These are phyloP conservation scores for Penicillium waksmanii DNA, from an alignment of 495 filamentous ascomycete species.

Conservation along the genomic window DNA sequence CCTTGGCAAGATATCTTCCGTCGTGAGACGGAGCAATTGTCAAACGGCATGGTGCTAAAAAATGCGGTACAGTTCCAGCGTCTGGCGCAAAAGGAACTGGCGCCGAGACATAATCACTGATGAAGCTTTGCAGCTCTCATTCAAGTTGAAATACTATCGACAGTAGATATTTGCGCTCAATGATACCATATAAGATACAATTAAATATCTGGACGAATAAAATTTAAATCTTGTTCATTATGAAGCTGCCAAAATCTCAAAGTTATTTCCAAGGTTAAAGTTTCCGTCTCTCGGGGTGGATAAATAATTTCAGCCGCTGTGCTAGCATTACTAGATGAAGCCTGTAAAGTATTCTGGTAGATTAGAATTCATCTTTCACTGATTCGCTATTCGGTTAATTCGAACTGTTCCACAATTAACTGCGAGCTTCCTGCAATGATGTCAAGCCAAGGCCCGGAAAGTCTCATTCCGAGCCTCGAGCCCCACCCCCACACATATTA, in stretches of 20 bases:
- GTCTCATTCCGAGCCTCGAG: background rate
- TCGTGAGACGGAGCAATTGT: constrained; percentile 53
- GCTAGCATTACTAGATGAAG: too few species aligned
- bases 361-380: background rate
- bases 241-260: too few species aligned
- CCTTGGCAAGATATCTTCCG: constrained; percentile 59
- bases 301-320: too few species aligned
- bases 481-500: constrained; percentile 3
- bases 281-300: too few species aligned
- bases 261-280: too few species aligned
- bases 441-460: background rate
- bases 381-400: background rate
- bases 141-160: background rate
- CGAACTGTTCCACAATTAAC: background rate
- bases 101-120: constrained; percentile 57
- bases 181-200: background rate
- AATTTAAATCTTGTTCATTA: too few species aligned
- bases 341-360: background rate
- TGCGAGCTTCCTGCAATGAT: background rate
- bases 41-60: constrained; percentile 56
- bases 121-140: background rate
- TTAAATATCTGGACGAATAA: too few species aligned
- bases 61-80: constrained; percentile 56
- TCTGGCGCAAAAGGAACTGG: constrained; percentile 49
- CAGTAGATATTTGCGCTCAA: background rate